These are phyloP conservation scores for Amauroascus verrucosus DNA, from an alignment of 2,329 filamentous ascomycete genomes.

Conservation along the genomic window DNA sequence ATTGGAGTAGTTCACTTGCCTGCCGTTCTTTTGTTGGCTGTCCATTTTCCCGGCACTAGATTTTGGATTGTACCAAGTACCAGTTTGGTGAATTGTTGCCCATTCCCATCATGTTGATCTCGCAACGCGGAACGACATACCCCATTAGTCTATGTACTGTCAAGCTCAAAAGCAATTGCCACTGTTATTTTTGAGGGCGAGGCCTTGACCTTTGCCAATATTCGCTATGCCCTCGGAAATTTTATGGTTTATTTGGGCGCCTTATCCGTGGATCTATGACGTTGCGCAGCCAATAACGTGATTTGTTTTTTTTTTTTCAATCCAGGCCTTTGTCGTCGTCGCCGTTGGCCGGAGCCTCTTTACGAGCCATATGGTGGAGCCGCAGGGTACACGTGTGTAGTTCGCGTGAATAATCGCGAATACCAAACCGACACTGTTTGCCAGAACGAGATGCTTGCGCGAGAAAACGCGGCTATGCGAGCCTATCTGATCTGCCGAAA, in stretches of 20 bases:
- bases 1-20: conserved; percentile 5
- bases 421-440: conserved; percentile 86
- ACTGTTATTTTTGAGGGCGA: neutral
- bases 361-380: conserved; percentile 71
- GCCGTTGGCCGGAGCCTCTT: conserved; percentile 82
- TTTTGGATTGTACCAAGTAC: conserved; percentile 1
- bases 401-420: conserved; percentile 90
- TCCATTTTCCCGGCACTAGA: neutral
- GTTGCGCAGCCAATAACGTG: conserved; percentile 31
- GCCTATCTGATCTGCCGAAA: conserved; percentile 97
- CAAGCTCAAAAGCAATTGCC: neutral
- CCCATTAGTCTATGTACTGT: neutral
- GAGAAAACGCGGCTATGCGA: conserved; percentile 88
- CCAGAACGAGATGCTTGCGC: conserved; percentile 69
- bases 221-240: neutral
- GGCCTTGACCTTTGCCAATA: conserved; percentile 1
- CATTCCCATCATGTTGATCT: neutral
- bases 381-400: conserved; percentile 75
- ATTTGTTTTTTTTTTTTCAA: conserved; percentile 16
- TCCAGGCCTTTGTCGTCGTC: conserved; percentile 89
- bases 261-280: conserved; percentile 6
- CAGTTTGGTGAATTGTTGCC: neutral
- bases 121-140: neutral
- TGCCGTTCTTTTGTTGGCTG: neutral
- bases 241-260: neutral